Evolutionary conservation across 2,329 filamentous ascomycete genomes (phyloP).

Genomic region (Madurella fahalii): DNA sequence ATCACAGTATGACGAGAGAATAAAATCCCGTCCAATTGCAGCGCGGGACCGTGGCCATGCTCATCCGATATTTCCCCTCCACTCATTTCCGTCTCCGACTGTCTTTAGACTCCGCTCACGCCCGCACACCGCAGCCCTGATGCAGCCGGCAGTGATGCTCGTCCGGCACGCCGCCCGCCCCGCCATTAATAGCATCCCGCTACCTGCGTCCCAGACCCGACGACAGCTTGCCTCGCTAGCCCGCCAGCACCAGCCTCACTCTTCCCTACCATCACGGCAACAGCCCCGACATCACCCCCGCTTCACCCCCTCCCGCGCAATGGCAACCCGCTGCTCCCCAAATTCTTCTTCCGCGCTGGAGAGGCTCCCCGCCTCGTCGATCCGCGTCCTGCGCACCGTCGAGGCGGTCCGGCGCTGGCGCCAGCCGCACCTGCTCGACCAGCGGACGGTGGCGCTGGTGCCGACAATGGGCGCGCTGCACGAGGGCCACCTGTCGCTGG

Average conservation of each 20-base stretch:
- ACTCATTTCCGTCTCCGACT: background rate
- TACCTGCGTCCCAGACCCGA: constrained; percentile 10
- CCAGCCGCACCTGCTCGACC: constrained; percentile 58
- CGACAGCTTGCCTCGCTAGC: background rate
- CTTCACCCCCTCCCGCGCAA: constrained; percentile 23
- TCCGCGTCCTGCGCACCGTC: constrained; percentile 73
- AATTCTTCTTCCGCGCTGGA: constrained; percentile 32
- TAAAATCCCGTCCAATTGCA: constrained; percentile 14
- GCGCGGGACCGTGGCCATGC: constrained; percentile 10
- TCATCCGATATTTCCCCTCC: constrained; percentile 4
- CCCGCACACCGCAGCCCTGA: constrained; percentile 4
- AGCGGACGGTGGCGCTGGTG: constrained; percentile 77
- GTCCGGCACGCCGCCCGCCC: constrained; percentile 19
- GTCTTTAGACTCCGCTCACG: background rate
- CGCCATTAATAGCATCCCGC: constrained; percentile 8
- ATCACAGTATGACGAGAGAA: constrained; percentile 37
- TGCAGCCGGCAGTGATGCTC: constrained; percentile 15
- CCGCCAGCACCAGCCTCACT: background rate
- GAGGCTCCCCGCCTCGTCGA: constrained; percentile 53
- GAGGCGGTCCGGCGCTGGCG: constrained; percentile 66
- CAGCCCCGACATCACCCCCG: background rate
- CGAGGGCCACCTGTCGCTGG: constrained; percentile 79
- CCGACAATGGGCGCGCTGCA: constrained; percentile 99
- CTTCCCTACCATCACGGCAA: background rate
- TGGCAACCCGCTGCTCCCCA: constrained; percentile 28